phyloP scores from a whole-genome alignment of 202 grass and related monocot species.

The Zoysia matrella region DNA sequence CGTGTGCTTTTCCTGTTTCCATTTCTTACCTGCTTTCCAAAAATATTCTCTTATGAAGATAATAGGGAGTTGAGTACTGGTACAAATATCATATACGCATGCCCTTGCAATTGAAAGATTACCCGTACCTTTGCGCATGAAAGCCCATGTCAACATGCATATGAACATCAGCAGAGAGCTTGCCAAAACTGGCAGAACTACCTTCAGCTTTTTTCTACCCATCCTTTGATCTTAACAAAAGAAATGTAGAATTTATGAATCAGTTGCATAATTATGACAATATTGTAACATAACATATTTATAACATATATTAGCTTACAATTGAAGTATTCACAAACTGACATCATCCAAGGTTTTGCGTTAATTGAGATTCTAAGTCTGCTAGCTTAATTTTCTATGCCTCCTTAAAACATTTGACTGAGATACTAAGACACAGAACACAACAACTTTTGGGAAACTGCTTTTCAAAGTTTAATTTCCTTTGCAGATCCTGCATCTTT shows the following conservation, averaged over 20 bases:
- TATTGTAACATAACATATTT: neutral
- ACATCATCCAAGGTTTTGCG: neutral
- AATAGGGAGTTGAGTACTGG: neutral
- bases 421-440: neutral
- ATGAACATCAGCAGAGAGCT: neutral
- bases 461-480: neutral
- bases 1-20: neutral
- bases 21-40: slow-evolving; percentile 26
- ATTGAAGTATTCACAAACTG: neutral
- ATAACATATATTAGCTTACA: neutral
- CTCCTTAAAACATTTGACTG: too few species aligned
- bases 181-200: neutral
- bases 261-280: neutral
- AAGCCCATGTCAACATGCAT: neutral
- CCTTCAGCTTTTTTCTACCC: neutral
- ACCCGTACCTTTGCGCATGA: neutral
- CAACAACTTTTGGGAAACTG: neutral
- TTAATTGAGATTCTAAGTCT: neutral
- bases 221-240: neutral
- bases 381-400: too few species aligned
- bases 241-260: neutral
- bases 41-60: slow-evolving; percentile 3
- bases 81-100: neutral
- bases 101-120: neutral
- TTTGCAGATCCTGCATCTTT: neutral